phyloP scores from a whole-genome alignment of 352 stramenopile genomes.

The Phytophthora ohioensis region DNA sequence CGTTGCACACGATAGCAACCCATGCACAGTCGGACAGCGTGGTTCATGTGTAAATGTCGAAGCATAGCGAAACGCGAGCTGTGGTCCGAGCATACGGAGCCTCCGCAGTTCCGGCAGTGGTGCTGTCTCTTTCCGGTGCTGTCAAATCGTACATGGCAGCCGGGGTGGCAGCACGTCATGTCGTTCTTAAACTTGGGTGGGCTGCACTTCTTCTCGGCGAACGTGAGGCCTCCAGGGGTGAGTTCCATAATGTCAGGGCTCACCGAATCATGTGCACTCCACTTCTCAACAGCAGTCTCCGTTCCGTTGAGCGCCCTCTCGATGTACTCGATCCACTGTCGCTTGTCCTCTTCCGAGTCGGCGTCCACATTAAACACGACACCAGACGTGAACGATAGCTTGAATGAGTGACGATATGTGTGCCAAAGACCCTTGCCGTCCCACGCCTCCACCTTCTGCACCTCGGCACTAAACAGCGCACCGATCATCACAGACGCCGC shows the following conservation, averaged over 20 bases:
- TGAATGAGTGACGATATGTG: conserved; percentile 88
- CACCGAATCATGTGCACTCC: conserved; percentile 43
- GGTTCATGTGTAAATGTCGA: conserved; percentile 69
- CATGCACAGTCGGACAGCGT: conserved; percentile 72
- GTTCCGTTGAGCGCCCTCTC: conserved; percentile 60
- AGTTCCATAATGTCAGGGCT: conserved; percentile 56
- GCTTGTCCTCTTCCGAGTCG: conserved; percentile 83
- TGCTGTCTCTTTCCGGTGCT: conserved; percentile 81
- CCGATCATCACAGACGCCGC: conserved; percentile 64
- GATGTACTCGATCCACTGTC: conserved; percentile 84
- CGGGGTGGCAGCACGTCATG: conserved; percentile 64
- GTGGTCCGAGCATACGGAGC: conserved; percentile 83
- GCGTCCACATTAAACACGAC: conserved; percentile 84
- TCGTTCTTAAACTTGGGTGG: conserved; percentile 81
- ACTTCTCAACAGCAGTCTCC: conserved; percentile 46
- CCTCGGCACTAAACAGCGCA: conserved; percentile 73
- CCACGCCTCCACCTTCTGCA: conserved; percentile 84
- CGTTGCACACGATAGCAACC: conserved; percentile 81
- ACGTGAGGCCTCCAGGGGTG: conserved; percentile 63
- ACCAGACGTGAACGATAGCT: conserved; percentile 78
- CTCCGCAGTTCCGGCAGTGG: conserved; percentile 85
- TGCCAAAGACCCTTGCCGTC: conserved; percentile 86
- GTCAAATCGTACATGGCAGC: conserved; percentile 77
- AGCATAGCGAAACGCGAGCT: conserved; percentile 77
- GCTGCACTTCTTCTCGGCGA: conserved; percentile 67